Evolutionary conservation across 2,329 filamentous ascomycete genomes (phyloP), one percentile per base, ranked within the genome.

Genomic region (Xylogone sp.): DNA sequence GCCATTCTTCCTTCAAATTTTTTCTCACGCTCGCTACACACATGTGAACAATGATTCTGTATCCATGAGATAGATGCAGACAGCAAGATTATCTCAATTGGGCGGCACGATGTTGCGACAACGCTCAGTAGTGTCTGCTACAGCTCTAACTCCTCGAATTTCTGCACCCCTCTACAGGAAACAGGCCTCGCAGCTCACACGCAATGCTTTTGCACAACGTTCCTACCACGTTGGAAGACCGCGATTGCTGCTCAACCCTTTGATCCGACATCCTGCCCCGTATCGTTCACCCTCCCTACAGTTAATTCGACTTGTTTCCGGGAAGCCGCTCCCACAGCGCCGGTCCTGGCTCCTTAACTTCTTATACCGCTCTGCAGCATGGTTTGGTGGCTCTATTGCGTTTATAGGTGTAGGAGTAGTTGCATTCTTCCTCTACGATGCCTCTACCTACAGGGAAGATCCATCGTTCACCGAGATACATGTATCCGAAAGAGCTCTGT

Each of bases 361-460:
- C 62, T 68, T 83, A 44, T 90, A 88, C 66, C 81, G 87, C 59
- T 76, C 81, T 27, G 86, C 91, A 29, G 83, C 87, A 2, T 81
- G 81, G 62, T 70, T 90, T 20, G 94, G 94, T 39, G 84, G 88
- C 53, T 88, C 93, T 46, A 78, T 94, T 34, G 75, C 86, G 7
- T 77, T 93, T 47, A 68, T 88, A 50, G 85, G 87, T 29, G 72
- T 79, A 3, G 77, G 88, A 5, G 78, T 97, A 6, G 70, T 91
- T 19, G 87, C 78, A 46, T 97, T 99, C 76, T 99, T 99, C 72
- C 61, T 94, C 61, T 99, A 96, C 73, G 94, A 99, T 74, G 87
- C 92, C 9, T 87, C 84, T 45, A 99, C 94, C 13, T 99, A 99
- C 73, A 84, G 82, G 53, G 87, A 91, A 57, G 77, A 86, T 45